Evolutionary conservation across 2,329 filamentous ascomycete species (phyloP), one percentile per base, ranked within the genome.

Genomic region (Rutstroemia sp.): DNA sequence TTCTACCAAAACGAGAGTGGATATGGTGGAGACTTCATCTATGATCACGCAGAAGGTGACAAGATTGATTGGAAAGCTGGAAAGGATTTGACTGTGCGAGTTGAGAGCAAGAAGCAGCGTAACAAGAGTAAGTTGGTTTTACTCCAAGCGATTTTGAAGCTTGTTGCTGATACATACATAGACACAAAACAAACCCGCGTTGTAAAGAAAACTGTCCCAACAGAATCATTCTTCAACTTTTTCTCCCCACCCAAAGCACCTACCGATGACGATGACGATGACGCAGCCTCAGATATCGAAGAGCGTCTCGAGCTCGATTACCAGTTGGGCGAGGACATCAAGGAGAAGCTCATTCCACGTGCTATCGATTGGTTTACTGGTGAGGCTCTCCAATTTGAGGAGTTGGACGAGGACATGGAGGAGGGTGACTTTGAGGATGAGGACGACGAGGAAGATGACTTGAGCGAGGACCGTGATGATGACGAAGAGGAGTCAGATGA

Each of bases 351-450:
- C 63, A 99, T 99, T 66, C 94, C 94, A 63, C 91, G 92, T 65
- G 94, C 95, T 57, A 94, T 99, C 68, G 94, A 99, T 76, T 99
- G 94, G 94, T 99, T 99, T 74, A 99, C 94, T 53, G 94, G 94
- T 57, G 94, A 99, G 77, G 94, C 94, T 65, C 85, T 99, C 62
- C 92, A 94, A 66, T 99, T 90, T 67, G 94, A 99, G 79, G 92
- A 96, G 72, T 75, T 96, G 59, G 88, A 92, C 40, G 83, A 95
- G 54, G 91, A 92, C 60, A 78, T 91, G 61, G 87, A 92, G 56
- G 87, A 87, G 67, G 88, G 86, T 61, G 89, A 89, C 62, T 90
- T 88, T 64, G 88, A 92, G 58, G 92, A 95, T 52, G 92, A 96
- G 27, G 74, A 76, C 51, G 92, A 96, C 52, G 92, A 96, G 57